phyloP scores from a whole-genome alignment of 169 alveolate species.

The Plasmodium malariae region DNA sequence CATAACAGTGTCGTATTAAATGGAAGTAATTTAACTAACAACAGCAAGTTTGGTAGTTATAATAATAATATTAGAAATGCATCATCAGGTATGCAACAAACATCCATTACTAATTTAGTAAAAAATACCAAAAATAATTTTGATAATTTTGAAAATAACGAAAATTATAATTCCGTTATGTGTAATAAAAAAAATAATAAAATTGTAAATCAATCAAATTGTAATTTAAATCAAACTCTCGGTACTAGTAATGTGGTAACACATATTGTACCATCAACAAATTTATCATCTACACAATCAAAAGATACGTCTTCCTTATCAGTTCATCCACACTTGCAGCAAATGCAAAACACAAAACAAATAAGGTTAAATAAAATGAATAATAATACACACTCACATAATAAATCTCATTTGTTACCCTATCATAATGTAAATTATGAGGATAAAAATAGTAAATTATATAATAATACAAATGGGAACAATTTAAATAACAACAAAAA shows the following conservation, averaged over 20 bases:
- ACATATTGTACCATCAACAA: conserved; percentile 30
- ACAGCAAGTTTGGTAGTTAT: not conserved
- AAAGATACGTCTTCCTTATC: conserved; percentile 4
- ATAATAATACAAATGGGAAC: conserved; percentile 19
- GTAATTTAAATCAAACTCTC: conserved; percentile 36
- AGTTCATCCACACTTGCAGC: conserved; percentile 28
- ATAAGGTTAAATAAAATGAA: conserved; percentile 37
- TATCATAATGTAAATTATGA: conserved; percentile 36
- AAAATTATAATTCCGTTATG: conserved; percentile 9
- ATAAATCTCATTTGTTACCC: conserved; percentile 26
- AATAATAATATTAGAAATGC: conserved; percentile 30
- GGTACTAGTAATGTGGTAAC: conserved; percentile 19
- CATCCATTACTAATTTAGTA: conserved; percentile 31
- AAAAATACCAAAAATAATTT: conserved; percentile 33
- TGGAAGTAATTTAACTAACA: conserved; percentile 8
- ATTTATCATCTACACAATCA: conserved; percentile 34
- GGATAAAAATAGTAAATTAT: conserved; percentile 45
- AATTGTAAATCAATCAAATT: conserved; percentile 31
- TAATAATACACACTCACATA: conserved; percentile 10
- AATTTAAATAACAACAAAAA: conserved; percentile 18
- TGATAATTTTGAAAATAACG: conserved; percentile 56
- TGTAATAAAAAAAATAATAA: conserved; percentile 40
- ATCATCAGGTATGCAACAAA: conserved; percentile 22
- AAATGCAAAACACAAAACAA: conserved; percentile 37
- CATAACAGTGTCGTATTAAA: not conserved